phyloP scores from a whole-genome alignment of 2,329 filamentous ascomycete species.

The Sporothrix protearum region DNA sequence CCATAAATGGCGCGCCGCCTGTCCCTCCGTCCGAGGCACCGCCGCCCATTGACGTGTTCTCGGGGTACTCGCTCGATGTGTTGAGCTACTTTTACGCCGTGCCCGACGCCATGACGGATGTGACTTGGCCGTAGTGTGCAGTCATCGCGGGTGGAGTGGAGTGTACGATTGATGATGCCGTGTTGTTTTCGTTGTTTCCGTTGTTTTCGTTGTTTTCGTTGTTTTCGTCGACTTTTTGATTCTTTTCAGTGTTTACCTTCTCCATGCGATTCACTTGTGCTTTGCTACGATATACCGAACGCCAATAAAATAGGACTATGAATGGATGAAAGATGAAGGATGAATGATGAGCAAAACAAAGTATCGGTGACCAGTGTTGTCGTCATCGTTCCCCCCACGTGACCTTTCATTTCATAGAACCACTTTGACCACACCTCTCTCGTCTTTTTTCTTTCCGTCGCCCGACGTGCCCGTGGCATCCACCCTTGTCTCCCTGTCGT shows the following conservation, averaged over 20 bases:
- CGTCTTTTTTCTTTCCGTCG: background rate
- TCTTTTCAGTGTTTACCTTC: background rate
- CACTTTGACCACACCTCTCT: background rate
- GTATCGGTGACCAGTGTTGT: background rate
- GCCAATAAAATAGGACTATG: background rate
- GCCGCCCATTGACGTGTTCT: background rate
- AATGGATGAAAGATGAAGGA: too few relatives aligned
- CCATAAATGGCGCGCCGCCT: background rate
- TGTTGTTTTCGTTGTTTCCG: too few relatives aligned
- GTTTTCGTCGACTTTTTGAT: background rate
- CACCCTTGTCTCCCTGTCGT: too few relatives aligned
- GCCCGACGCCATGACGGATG: background rate
- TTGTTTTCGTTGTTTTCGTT: background rate
- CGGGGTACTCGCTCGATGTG: conserved; percentile 6
- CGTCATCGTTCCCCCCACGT: background rate
- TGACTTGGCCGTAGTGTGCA: conserved; percentile 6
- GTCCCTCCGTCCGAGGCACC: background rate
- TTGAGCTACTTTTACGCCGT: conserved; percentile 7
- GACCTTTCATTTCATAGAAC: background rate
- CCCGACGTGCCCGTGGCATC: conserved; percentile 9
- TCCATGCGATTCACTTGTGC: background rate
- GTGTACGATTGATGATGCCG: background rate
- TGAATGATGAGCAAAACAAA: background rate
- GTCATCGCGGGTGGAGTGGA: background rate
- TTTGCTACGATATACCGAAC: background rate